Evolutionary conservation across 192 early-diverging fungal genomes (phyloP), one percentile per base, ranked within the genome.

Genomic region (Umbelopsis sp.): DNA sequence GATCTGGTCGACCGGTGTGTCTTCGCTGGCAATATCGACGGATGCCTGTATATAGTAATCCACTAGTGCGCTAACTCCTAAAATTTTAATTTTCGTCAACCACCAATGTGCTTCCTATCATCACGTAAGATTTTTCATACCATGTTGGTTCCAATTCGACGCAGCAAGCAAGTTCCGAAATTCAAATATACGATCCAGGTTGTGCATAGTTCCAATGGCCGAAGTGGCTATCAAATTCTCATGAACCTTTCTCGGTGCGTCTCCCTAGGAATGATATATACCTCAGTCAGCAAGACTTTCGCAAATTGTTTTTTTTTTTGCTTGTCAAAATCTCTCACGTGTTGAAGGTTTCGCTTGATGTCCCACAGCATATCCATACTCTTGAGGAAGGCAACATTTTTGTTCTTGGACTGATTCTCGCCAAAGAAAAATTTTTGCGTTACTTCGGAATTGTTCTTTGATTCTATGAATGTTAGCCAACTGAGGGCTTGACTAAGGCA

Each of bases 401-500:
- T 61, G 25, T 61, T 61, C 55, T 61, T 61, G 11, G 55, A 25
- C 13, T 33, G 27, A 25, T 61, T n/a, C 6, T 61, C 55, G 11
- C 55, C 55, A 37, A 61, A 61, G 25, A 35, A 22, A 35, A 61
- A 61, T n/a, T 61, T 61, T 61, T 61, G 55, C 30, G 27, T 33
- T 8, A 61, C 27, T 13, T 30, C 55, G 2, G 55, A 15, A 35
- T 61, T 61, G 55, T 61, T 25, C 16, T 61, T 61, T n/a, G 55
- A 61, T 35, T 61, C 55, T 30, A 61, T 61, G 5, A 61, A 61
- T 61, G 55, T 61, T 30, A 61, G 33, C 55, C 64, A 84, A 75
- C 80, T 84, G 18, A 80, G 71, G 6, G 80, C 80, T 58, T 82
- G 77, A 11, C 78, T 78, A 1, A 84, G 64, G 37, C 80, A 81